Evolutionary conservation across 2,329 filamentous ascomycete genomes (phyloP), one percentile per base, ranked within the genome.

Genomic region (Trichoderma citrinoviride): DNA sequence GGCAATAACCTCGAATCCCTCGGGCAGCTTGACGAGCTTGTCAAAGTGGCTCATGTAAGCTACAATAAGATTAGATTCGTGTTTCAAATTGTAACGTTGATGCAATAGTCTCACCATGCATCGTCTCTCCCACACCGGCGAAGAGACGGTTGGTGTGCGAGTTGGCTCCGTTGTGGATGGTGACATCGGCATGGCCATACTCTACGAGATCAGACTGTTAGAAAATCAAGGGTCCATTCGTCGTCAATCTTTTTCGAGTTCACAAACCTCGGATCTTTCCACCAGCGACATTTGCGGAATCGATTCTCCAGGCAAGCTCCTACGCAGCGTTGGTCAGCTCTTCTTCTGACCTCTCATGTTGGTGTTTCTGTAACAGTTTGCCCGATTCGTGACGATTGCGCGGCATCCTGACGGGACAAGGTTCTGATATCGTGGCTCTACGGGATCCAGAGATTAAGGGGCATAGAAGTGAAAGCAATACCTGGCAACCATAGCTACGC

Each of bases 31-130:
- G 44, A 83, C 84, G 12, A 98, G 85, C 82, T 96, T 96, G 79
- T 97, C 93, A 65, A 88, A 89, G 76, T 98, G 94, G 70, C 86
- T 90, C 93, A 97, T 97, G 29, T 46, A 66, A 62, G 47, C 66
- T n/a, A 27, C 43, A 29, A 37, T 25, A 0, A 17, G n/a, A 14
- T 55, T 55, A 54, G 50, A 41, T 19, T 54, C 50, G 40, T 40
- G 50, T 7, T 41, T 21, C n/a, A 17, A n/a, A 7, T 25, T 10
- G 17, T 23, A n/a, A 12, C 23, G 23, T 54, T 40, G 19, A 37
- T 1, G 46, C 17, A 23, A 57, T 7, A 54, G 37, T 67, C 66
- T 47, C 37, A 71, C 75, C 75, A 65, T 90, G 83, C 71, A 91
- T 82, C 58, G 86, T 80, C 67, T 91, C 87, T 66, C 87, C 89